Evolutionary conservation across 495 filamentous ascomycete species (phyloP).

Genomic region (Talaromyces liani): DNA sequence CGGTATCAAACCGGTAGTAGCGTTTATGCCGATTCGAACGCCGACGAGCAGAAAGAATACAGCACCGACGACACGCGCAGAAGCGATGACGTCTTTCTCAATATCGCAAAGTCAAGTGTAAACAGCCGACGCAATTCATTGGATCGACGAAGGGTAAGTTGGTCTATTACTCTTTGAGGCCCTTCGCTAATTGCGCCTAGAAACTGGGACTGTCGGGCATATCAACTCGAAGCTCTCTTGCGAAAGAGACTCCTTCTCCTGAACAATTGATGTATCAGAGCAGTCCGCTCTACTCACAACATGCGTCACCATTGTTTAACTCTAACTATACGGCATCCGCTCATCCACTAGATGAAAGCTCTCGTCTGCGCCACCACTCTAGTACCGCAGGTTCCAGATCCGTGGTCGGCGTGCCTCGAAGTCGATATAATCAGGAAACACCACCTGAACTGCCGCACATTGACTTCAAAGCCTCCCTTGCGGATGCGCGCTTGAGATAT

Average conservation of each 20-base stretch:
- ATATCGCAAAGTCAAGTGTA: constrained; percentile 50
- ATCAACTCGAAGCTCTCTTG: constrained; percentile 7
- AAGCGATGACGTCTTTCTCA: constrained; percentile 57
- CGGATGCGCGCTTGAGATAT: constrained; percentile 19
- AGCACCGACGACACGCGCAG: constrained; percentile 27
- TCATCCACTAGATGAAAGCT: constrained; percentile 42
- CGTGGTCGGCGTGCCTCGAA: constrained; percentile 33
- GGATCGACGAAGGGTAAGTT: constrained; percentile 45
- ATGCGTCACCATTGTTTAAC: constrained; percentile 30
- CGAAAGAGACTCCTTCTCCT: constrained; percentile 31
- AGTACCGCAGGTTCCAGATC: constrained; percentile 35
- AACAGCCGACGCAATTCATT: constrained; percentile 38
- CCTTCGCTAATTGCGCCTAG: background rate
- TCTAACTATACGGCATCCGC: constrained; percentile 37
- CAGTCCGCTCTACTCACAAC: constrained; percentile 36
- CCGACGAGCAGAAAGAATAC: constrained; percentile 11
- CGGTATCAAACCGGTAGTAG: background rate
- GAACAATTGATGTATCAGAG: constrained; percentile 20
- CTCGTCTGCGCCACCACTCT: constrained; percentile 32
- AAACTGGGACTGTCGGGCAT: constrained; percentile 8
- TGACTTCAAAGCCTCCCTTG: constrained; percentile 40
- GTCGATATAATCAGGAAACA: constrained; percentile 32
- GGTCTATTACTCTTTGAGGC: background rate
- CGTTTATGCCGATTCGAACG: background rate
- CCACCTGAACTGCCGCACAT: constrained; percentile 35